Base-by-base conservation (phyloP, 225 moss, liverwort and hornwort species). In the Pleurozium schreberi region DNA sequence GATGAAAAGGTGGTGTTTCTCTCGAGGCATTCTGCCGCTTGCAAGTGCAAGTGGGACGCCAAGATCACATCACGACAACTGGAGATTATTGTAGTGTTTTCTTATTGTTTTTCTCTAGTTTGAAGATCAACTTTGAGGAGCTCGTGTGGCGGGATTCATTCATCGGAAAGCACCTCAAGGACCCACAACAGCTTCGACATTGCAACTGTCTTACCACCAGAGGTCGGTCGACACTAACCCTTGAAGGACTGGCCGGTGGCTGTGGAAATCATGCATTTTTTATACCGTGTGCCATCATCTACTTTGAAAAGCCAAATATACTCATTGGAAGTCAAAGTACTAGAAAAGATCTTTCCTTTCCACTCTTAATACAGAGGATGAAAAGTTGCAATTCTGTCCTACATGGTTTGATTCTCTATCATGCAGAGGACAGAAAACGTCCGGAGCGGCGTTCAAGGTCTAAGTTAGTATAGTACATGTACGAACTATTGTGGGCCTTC, bases 31-130 rank as follows among this genome's bases (percentile, higher is more conserved):
- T 47, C 58, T 87, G 75, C 85, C 81, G 45, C 75, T 55, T 85
- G 80, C 64, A 83, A 71, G 11, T 87, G 90, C 92, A 90, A 87
- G 92, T 92, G 88, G 86, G 86, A 75, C 26, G 63, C 75, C 50
- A 40, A 34, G 34, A 40, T 60, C 23, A 69, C 69, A 55, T 69
- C 68, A 53, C 49, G 64, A 38, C n/a, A 16, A 14, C 63, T 64
- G 38, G 49, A 64, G 49, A 66, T 50, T 53, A 14, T 12, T 31
- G 6, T 43, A 36, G 4, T 64, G 26, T 18, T 49, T 64, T 83
- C 11, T 68, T 4, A 15, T 15, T 14, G 16, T 1, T n/a, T 66
- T 67, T 84, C 50, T 57, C 26, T 21, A 11, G 8, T 40, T 57
- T 68, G 42, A 20, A 55, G 36, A 50, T n/a, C 11, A 19, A 38